phyloP scores from a whole-genome alignment of 805 yeast genomes.

The Diddensiella transvaalensis region DNA sequence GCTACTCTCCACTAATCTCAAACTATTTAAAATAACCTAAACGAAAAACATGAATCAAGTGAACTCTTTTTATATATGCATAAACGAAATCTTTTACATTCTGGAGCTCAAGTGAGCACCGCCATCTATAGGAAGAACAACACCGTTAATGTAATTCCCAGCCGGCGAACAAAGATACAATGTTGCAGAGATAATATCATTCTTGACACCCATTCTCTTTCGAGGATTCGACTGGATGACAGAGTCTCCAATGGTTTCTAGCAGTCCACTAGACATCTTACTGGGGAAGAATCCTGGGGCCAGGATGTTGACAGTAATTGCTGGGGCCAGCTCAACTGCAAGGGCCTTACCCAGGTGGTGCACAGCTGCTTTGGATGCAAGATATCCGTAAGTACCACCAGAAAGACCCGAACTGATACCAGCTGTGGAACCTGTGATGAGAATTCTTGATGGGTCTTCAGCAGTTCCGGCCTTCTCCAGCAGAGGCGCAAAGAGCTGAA shows the following conservation, averaged over 20 bases:
- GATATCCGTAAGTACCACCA: conserved; percentile 65
- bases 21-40: too few relatives aligned
- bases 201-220: conserved; percentile 56
- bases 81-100: conserved; percentile 9
- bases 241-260: conserved; percentile 52
- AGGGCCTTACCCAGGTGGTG: conserved; percentile 61
- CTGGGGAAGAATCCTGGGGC: conserved; percentile 80
- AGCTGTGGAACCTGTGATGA: conserved; percentile 66
- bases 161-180: conserved; percentile 56
- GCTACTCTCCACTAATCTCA: neutral
- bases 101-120: conserved; percentile 38
- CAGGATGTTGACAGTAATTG: conserved; percentile 61
- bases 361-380: conserved; percentile 73
- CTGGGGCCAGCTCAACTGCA: conserved; percentile 63
- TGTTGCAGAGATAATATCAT: conserved; percentile 54
- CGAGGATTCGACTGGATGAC: conserved; percentile 54
- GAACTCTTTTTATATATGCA: neutral
- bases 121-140: conserved; percentile 67
- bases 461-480: conserved; percentile 49
- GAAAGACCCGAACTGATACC: conserved; percentile 42
- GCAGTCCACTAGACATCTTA: conserved; percentile 66
- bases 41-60: neutral
- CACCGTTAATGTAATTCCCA: conserved; percentile 62
- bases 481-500: conserved; percentile 59
- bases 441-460: conserved; percentile 60